phyloP scores from a whole-genome alignment of 2,329 filamentous ascomycete genomes.

The Annulohypoxylon truncatum region DNA sequence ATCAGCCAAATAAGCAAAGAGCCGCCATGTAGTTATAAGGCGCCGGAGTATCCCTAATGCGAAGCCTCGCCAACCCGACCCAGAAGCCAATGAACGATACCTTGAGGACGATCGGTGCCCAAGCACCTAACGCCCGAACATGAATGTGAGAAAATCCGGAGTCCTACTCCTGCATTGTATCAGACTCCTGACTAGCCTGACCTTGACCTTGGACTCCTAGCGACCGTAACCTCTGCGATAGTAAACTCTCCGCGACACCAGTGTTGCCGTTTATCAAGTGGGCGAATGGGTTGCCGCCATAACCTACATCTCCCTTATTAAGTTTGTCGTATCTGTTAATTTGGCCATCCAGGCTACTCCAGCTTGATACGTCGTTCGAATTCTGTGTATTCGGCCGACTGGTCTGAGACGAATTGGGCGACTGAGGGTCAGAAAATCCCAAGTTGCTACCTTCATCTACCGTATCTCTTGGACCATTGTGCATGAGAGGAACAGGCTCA shows the following conservation, averaged over 20 bases:
- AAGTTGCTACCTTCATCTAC: constrained; percentile 44
- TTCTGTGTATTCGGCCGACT: constrained; percentile 52
- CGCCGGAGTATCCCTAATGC: constrained; percentile 2
- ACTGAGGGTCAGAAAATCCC: constrained; percentile 44
- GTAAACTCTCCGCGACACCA: constrained; percentile 70
- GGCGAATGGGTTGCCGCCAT: constrained; percentile 67
- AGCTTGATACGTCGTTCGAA: constrained; percentile 46
- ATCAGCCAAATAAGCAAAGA: constrained; percentile 3
- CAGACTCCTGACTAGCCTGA: constrained; percentile 22
- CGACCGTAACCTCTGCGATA: constrained; percentile 75
- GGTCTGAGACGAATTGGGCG: constrained; percentile 36
- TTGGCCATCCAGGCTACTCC: constrained; percentile 34
- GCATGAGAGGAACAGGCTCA: constrained; percentile 64
- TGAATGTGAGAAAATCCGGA: constrained; percentile 1
- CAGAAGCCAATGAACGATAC: constrained; percentile 8
- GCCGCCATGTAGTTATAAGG: constrained; percentile 3
- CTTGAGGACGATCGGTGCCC: neutral
- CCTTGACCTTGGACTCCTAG: constrained; percentile 63
- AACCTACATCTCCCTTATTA: constrained; percentile 71
- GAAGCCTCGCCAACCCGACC: constrained; percentile 6
- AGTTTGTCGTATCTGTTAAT: constrained; percentile 72
- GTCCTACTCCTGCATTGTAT: constrained; percentile 31
- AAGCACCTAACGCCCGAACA: constrained; percentile 12
- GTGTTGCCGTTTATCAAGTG: constrained; percentile 53
- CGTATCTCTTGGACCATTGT: constrained; percentile 47